Evolutionary conservation across 192 early-diverging fungal species (phyloP).

Genomic region (Linnemannia elongata): DNA sequence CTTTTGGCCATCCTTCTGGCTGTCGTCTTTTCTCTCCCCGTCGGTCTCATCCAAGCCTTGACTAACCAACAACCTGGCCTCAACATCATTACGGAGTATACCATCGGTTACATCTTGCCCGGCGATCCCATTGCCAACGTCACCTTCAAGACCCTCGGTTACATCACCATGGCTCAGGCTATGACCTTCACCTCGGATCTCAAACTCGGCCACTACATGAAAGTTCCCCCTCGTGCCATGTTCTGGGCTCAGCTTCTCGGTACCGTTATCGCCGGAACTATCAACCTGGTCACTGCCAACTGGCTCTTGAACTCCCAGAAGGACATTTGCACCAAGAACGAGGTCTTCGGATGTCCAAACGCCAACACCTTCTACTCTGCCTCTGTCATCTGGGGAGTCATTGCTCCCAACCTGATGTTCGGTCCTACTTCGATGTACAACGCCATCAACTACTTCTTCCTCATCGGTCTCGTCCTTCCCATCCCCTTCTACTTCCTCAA

Average conservation of each 20-base stretch:
- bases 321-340: slow-evolving; percentile 38
- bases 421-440: slow-evolving; percentile 41
- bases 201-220: slow-evolving; percentile 65
- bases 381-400: slow-evolving; percentile 78
- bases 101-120: slow-evolving; percentile 65
- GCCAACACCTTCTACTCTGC: slow-evolving; percentile 69
- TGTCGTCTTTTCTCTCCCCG: slow-evolving; percentile 57
- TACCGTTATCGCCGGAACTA: slow-evolving; percentile 66
- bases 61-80: slow-evolving; percentile 61
- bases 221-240: slow-evolving; percentile 49
- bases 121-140: slow-evolving; percentile 63
- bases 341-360: slow-evolving; percentile 48
- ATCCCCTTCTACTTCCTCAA: slow-evolving; percentile 66
- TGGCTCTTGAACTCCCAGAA: slow-evolving; percentile 52
- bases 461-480: slow-evolving; percentile 64
- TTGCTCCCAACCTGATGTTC: slow-evolving; percentile 74
- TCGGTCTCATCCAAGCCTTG: slow-evolving; percentile 68
- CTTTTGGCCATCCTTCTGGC: slow-evolving; percentile 56
- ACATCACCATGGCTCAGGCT: slow-evolving; percentile 76
- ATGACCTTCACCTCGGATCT: slow-evolving; percentile 77
- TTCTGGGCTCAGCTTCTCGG: slow-evolving; percentile 66
- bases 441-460: slow-evolving; percentile 52
- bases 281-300: slow-evolving; percentile 59
- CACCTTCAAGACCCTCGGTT: slow-evolving; percentile 68
- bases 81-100: slow-evolving; percentile 71